Evolutionary conservation across 352 stramenopile species (phyloP).

Genomic region (Globisporangium okanoganense): DNA sequence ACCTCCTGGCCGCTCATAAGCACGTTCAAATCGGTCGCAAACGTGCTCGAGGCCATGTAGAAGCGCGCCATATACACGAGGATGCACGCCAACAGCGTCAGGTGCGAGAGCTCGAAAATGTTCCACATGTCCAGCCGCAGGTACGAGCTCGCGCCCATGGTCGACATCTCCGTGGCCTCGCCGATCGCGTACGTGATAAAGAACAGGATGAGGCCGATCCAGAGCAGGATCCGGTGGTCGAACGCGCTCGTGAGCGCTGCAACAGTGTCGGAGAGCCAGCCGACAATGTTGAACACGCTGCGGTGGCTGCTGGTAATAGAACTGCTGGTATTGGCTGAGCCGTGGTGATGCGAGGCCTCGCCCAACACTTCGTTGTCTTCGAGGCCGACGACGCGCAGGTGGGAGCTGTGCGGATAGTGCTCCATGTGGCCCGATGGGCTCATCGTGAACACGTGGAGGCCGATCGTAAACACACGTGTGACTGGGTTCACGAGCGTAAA

Average conservation of each 20-base stretch:
- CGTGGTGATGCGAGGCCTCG: not conserved
- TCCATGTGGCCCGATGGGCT: constrained; percentile 78
- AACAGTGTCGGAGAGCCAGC: not conserved
- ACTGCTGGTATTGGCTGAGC: not conserved
- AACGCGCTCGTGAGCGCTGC: constrained; percentile 27
- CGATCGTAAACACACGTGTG: constrained; percentile 87
- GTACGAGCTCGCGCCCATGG: constrained; percentile 72
- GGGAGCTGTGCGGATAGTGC: constrained; percentile 77
- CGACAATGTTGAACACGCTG: not conserved
- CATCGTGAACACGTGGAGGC: constrained; percentile 80
- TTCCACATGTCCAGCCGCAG: constrained; percentile 87
- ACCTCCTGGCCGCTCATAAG: constrained; percentile 29
- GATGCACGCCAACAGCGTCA: constrained; percentile 56
- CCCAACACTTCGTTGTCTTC: constrained; percentile 47
- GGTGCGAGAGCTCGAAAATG: constrained; percentile 79
- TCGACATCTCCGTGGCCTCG: constrained; percentile 72
- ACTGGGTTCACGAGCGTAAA: constrained; percentile 87
- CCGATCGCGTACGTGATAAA: constrained; percentile 80
- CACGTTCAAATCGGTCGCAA: constrained; percentile 38
- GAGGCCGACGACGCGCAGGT: constrained; percentile 73
- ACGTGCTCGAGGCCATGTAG: constrained; percentile 55
- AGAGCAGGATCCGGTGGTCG: constrained; percentile 64
- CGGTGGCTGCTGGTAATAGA: not conserved
- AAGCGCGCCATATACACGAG: constrained; percentile 68
- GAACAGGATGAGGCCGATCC: constrained; percentile 63